Percentiles rank a stretch among this genome's conserved stretches.
These are phyloP conservation scores for Ophiostoma montium DNA, from an alignment of 2,329 filamentous ascomycete species.

Conservation along the genomic window DNA sequence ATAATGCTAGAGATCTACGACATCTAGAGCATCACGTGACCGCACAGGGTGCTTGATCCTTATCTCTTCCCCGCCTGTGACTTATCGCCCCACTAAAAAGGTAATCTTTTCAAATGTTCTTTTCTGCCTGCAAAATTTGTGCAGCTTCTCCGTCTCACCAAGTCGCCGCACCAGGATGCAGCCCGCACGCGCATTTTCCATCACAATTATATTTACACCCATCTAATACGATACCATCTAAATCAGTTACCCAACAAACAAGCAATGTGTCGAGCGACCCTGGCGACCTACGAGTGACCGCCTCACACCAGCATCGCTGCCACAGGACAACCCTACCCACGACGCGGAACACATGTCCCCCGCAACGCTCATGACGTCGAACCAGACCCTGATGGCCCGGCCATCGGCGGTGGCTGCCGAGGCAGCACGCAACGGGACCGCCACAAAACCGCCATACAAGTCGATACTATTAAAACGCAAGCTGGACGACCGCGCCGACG, in stretches of 20 bases:
- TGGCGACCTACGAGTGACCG: neutral
- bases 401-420: neutral
- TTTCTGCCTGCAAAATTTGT: constrained; percentile 2
- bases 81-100: neutral
- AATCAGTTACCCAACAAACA: neutral
- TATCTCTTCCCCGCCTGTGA: neutral
- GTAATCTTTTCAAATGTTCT: neutral
- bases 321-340: neutral
- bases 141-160: neutral
- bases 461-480: constrained; percentile 13
- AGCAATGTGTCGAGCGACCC: neutral
- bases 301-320: neutral
- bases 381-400: neutral
- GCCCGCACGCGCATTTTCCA: neutral
- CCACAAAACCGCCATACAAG: constrained; percentile 7
- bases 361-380: constrained; percentile 6
- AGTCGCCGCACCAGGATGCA: neutral
- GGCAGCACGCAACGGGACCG: neutral
- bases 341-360: neutral
- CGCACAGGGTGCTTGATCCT: too few species aligned
- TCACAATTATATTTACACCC: neutral
- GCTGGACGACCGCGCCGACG: constrained; percentile 4
- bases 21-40: neutral
- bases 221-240: neutral
- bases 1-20: too few species aligned